Base-by-base conservation (phyloP, 1,284 basidiomycete genomes). In the Flammula alnicola region DNA sequence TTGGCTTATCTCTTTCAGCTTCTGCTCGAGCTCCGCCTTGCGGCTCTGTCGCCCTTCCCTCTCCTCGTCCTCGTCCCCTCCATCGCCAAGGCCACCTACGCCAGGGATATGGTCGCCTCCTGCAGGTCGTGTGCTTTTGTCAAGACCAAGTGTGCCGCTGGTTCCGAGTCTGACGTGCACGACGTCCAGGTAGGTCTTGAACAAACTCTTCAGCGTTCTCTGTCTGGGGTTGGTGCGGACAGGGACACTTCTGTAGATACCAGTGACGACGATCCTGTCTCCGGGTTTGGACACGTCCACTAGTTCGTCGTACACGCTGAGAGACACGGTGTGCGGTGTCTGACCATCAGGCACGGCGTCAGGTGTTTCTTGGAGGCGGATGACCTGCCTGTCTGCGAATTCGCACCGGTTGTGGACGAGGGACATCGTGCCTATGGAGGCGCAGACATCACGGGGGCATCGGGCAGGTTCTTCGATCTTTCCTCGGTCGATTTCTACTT, bases 281-380 rank as follows among this genome's bases (percentile, higher is more conserved):
- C 96, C 96, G 0, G 96, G 96, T 70, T 98, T 99, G 49, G 89
- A 74, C 12, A 95, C 79, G 64, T 99, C 96, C 31, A 98, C 96
- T 1, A 99, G 81, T 67, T 99, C 97, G 64, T 99, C 95, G 66
- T 99, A 98, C 14, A 93, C 91, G 65, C 95, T 96, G 50, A 99
- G 72, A 2, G 92, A 95, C 45, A 99, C 94, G 0, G 95, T 98
- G 64, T 98, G 95, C 0, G 96, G 96, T 1, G 96, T 99, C 69
- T 98, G 96, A 14, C 96, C 97, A 68, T 98, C 96, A 1, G 96
- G 96, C 0, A 99, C 95, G 5, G 89, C 93, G 63, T 99, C 97
- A 0, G 96, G 96, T 1, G 96, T 99, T 69, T 99, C 96, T 67
- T 99, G 96, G 4, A 99, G 75, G 33, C 96, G 83, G 49, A 98